phyloP scores from a whole-genome alignment of 495 filamentous ascomycete species.

The Bacidia gigantensis region DNA sequence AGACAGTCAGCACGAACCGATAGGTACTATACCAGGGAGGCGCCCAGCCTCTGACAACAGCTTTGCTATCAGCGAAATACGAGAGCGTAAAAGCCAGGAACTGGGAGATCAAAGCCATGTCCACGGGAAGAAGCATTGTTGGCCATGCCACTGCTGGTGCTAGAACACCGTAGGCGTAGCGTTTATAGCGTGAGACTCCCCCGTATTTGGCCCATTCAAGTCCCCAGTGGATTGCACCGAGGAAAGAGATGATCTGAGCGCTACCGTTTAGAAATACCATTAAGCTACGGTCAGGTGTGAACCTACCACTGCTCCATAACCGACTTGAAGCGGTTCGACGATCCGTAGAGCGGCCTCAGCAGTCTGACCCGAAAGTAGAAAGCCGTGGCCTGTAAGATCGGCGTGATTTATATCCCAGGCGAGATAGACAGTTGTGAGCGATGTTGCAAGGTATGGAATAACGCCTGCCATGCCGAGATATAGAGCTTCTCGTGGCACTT shows the following conservation, averaged over 20 bases:
- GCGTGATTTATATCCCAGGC: constrained; percentile 66
- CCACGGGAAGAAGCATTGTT: constrained; percentile 69
- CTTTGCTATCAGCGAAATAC: constrained; percentile 76
- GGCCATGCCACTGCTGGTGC: constrained; percentile 87
- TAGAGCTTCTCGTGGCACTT: constrained; percentile 70
- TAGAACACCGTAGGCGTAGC: constrained; percentile 72
- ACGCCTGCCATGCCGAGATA: constrained; percentile 78
- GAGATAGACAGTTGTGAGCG: constrained; percentile 72
- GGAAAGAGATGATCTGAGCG: constrained; percentile 74
- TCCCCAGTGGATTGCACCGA: constrained; percentile 94
- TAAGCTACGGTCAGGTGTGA: not conserved
- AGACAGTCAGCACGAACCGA: constrained; percentile 87
- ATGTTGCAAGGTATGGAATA: constrained; percentile 80
- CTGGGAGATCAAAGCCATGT: constrained; percentile 81
- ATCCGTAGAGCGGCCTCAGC: constrained; percentile 63
- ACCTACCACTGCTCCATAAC: constrained; percentile 81
- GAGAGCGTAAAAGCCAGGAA: constrained; percentile 80
- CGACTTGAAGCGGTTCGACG: constrained; percentile 83
- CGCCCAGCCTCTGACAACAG: constrained; percentile 64
- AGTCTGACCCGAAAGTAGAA: constrained; percentile 52
- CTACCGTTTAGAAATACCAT: no score
- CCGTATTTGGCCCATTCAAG: constrained; percentile 66
- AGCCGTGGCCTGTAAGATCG: constrained; percentile 41
- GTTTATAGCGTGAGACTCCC: constrained; percentile 54
- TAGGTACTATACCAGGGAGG: constrained; percentile 87